Evolutionary conservation across 495 filamentous ascomycete species (phyloP).

Genomic region (Talaromyces nanjingensis): DNA sequence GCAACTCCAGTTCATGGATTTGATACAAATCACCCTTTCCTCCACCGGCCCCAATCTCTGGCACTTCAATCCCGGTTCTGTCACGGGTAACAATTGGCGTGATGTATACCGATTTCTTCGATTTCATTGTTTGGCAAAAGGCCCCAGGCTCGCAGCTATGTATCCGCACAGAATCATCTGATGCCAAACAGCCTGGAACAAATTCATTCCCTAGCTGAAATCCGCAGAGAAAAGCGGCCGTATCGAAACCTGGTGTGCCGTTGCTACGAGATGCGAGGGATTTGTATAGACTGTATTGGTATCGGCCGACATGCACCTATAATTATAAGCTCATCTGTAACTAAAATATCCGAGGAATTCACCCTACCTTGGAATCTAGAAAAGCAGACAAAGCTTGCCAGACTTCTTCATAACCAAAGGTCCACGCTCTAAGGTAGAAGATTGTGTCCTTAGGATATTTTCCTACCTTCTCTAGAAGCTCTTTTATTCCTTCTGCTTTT

Average conservation of each 20-base stretch:
- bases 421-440: constrained; percentile 88
- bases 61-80: constrained; percentile 49
- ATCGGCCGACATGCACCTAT: constrained; percentile 76
- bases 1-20: constrained; percentile 55
- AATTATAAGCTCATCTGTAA: constrained; percentile 8
- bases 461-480: constrained; percentile 63
- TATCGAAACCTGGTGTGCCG: constrained; percentile 30
- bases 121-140: constrained; percentile 47
- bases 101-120: constrained; percentile 62
- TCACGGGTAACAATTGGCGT: constrained; percentile 61
- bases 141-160: constrained; percentile 81
- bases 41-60: constrained; percentile 71
- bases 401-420: constrained; percentile 88
- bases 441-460: constrained; percentile 66
- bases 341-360: background rate
- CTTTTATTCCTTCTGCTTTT: constrained; percentile 64
- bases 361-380: constrained; percentile 54
- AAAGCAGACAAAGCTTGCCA: constrained; percentile 75
- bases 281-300: constrained; percentile 67
- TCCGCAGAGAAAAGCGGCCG: constrained; percentile 64
- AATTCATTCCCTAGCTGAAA: constrained; percentile 67
- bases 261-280: constrained; percentile 45
- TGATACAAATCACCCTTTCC: constrained; percentile 70
- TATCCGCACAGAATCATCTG: constrained; percentile 55
- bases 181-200: constrained; percentile 66